Conservation (phyloP, 1,284 basidiomycete species). For the Lignosus rhinocerotis region DNA sequence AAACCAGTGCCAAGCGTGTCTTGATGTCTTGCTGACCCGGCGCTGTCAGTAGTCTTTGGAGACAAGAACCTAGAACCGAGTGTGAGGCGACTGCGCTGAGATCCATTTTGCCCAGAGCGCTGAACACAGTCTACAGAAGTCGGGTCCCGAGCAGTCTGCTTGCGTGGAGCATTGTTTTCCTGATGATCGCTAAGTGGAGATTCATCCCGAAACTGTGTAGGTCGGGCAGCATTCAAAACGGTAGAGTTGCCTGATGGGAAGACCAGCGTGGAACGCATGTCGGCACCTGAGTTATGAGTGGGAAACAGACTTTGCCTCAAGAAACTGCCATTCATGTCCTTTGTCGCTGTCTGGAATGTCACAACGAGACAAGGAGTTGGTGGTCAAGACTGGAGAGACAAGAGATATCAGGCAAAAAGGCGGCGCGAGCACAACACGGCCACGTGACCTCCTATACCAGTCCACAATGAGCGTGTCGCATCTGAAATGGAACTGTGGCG, state of each 20-base stretch:
- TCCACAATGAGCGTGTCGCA: too few species aligned
- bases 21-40: not conserved
- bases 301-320: constrained; percentile 16
- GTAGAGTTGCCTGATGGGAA: not conserved
- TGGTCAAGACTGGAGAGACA: not conserved
- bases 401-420: not conserved
- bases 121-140: constrained; percentile 6
- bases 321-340: constrained; percentile 12
- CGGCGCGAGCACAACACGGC: constrained; percentile 11
- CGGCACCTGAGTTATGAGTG: not conserved
- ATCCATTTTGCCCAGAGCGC: constrained; percentile 9
- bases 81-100: constrained; percentile 16
- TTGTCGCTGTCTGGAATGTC: not conserved
- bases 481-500: too few species aligned
- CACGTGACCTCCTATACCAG: constrained; percentile 11
- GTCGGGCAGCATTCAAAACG: not conserved
- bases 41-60: constrained; percentile 3
- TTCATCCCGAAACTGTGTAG: not conserved
- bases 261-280: not conserved
- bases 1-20: not conserved
- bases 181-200: not conserved
- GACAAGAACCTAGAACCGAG: constrained; percentile 13
- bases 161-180: not conserved
- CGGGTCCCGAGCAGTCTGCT: not conserved
- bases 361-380: not conserved